A percentile compares a stretch with the other conserved stretches of the same genome.
Evolutionary conservation across 2,329 filamentous ascomycete species (phyloP).

Genomic region (Neocatenulostroma microsporum): DNA sequence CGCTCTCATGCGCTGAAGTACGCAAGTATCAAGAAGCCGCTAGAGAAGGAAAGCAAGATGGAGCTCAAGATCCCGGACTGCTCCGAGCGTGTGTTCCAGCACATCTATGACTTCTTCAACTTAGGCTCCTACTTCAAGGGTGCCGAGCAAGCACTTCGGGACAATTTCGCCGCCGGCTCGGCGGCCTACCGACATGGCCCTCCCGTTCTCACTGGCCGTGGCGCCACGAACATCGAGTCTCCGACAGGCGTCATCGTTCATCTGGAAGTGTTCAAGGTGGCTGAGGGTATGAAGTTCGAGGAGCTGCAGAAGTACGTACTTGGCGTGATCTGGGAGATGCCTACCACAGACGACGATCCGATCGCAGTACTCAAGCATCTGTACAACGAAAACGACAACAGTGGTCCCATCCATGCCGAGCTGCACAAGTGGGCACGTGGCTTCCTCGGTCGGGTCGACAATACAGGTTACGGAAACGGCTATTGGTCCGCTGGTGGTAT

Average conservation of each 20-base stretch:
- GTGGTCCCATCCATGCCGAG: constrained; percentile 16
- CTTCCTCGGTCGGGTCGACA: constrained; percentile 11
- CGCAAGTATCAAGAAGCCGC: constrained; percentile 24
- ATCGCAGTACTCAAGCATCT: constrained; percentile 29
- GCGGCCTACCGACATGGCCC: constrained; percentile 5
- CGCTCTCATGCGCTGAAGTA: constrained; percentile 23
- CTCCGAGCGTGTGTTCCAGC: constrained; percentile 25
- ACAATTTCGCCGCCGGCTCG: not conserved
- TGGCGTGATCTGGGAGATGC: constrained; percentile 26
- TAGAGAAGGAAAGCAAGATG: constrained; percentile 25
- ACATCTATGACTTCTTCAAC: constrained; percentile 29
- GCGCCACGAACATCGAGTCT: not conserved
- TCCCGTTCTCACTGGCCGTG: constrained; percentile 8
- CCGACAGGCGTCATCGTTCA: constrained; percentile 16
- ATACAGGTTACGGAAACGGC: not conserved
- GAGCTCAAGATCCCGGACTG: constrained; percentile 28
- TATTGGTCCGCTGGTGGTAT: not conserved
- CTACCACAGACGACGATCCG: constrained; percentile 30
- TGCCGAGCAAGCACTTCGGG: constrained; percentile 2
- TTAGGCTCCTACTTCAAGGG: constrained; percentile 11
- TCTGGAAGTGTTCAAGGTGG: constrained; percentile 29
- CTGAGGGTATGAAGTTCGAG: constrained; percentile 28
- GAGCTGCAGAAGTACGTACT: constrained; percentile 32
- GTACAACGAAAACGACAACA: constrained; percentile 22
- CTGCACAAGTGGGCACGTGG: constrained; percentile 21